Evolutionary conservation across 495 filamentous ascomycete species (phyloP), one percentile per base, ranked within the genome.

Genomic region (Penicillium coffeae): DNA sequence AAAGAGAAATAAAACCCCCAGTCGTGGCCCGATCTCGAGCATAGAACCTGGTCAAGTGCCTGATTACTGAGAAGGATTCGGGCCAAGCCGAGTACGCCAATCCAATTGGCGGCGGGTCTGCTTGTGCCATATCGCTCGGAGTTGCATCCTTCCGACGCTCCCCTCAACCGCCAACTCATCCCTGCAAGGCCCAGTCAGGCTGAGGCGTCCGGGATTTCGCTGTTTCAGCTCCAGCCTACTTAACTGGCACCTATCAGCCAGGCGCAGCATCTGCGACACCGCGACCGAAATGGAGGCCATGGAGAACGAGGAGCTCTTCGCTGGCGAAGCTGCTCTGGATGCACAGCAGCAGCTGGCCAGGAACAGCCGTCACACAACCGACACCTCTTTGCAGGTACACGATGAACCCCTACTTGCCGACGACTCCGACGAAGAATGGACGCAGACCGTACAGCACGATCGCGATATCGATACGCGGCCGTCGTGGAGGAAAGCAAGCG

Each of bases 231-330:
- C 13, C 5, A 38, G 35, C 13, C n/a, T 38, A 18, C 35, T 30
- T 30, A 10, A 10, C 25, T 10, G 5, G 25, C 25, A 30, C 5
- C 1, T 21, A 22, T 47, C 30, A 20, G 15, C n/a, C 18, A 38
- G 12, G 39, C 20, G 21, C n/a, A n/a, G n/a, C n/a, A n/a, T n/a
- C n/a, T n/a, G n/a, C 18, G 10, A 22, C 34, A 41, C 22, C 18
- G 38, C 46, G 16, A 47, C 34, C n/a, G 10, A 30, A 10, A 30
- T 30, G 25, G 25, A 30, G 25, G 5, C 25, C 34, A 61, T 64
- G 58, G 60, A 64, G 52, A 64, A 64, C 45, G 60, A 64, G 30
- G 51, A 56, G 36, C 45, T 64, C 1, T 56, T 64, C 27, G 60
- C 45, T 34, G 41, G 50, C 38, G 58, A 59, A 38, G 25, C 52